phyloP scores from a whole-genome alignment of 1,139 yeast species.

The Pichia inconspicua region DNA sequence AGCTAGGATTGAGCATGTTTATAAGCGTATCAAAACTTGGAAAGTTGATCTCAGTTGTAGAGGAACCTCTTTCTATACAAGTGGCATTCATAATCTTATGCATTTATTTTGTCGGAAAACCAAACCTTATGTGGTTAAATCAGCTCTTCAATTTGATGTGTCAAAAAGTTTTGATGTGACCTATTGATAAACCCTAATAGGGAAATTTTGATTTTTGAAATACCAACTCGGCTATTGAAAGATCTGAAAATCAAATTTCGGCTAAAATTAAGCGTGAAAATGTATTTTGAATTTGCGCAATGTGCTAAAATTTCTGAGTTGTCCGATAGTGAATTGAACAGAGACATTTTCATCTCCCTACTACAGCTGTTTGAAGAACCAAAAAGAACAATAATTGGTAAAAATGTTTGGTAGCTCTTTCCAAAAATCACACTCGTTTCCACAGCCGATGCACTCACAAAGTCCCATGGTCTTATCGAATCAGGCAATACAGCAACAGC shows the following conservation, averaged over 20 bases:
- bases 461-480: neutral
- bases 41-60: neutral
- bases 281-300: no score
- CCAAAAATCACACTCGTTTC: neutral
- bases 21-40: constrained; percentile 20
- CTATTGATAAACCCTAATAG: neutral
- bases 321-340: no score
- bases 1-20: constrained; percentile 16
- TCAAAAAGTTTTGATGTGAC: neutral
- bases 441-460: neutral
- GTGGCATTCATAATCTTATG: no score
- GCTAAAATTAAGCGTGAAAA: no score
- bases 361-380: no score
- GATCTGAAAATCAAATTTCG: no score
- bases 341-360: neutral
- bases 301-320: neutral
- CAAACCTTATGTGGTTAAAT: no score
- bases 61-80: neutral
- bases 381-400: no score
- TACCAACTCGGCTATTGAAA: no score
- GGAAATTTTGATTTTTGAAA: neutral
- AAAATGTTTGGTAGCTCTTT: neutral
- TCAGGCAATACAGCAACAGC: constrained; percentile 1
- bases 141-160: no score
- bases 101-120: no score